Evolutionary conservation across 768 basidiomycete genomes (phyloP).

Genomic region (Macrolepiota fuliginosa): DNA sequence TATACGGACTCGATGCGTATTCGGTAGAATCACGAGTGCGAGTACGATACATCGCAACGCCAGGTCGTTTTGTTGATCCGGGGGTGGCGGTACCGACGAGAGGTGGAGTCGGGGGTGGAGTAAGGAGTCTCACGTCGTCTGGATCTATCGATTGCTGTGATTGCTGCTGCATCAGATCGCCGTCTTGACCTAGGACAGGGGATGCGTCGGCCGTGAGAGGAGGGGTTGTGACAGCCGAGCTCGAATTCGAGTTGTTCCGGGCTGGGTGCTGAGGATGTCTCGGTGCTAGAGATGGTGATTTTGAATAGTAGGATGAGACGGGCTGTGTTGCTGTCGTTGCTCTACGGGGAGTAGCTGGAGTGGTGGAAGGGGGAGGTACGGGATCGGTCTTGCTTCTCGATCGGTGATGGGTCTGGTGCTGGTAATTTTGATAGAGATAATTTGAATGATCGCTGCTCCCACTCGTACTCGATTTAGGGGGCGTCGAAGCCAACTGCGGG

Average conservation of each 20-base stretch:
- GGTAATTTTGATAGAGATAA: constrained; percentile 5
- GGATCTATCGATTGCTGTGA: constrained; percentile 1
- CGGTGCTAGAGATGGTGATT: neutral
- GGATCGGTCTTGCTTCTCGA: constrained; percentile 11
- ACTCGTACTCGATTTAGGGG: constrained; percentile 11
- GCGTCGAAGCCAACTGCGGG: neutral
- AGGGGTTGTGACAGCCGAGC: constrained; percentile 13
- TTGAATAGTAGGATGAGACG: neutral
- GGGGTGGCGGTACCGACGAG: neutral
- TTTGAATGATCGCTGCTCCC: constrained; percentile 10
- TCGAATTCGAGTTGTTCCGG: neutral
- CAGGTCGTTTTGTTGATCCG: neutral
- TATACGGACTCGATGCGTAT: neutral
- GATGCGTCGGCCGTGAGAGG: constrained; percentile 16
- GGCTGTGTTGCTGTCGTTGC: neutral
- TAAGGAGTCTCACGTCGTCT: constrained; percentile 13
- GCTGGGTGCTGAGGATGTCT: neutral
- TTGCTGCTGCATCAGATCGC: constrained; percentile 5
- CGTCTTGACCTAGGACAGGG: constrained; percentile 9
- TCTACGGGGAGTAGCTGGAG: neutral
- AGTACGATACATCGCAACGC: neutral
- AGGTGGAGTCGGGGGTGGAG: constrained; percentile 17
- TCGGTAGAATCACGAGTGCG: neutral
- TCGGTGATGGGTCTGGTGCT: neutral
- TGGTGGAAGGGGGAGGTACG: neutral